Evolutionary conservation across 495 filamentous ascomycete genomes (phyloP).

Genomic region (Chaetomidium leptoderma): DNA sequence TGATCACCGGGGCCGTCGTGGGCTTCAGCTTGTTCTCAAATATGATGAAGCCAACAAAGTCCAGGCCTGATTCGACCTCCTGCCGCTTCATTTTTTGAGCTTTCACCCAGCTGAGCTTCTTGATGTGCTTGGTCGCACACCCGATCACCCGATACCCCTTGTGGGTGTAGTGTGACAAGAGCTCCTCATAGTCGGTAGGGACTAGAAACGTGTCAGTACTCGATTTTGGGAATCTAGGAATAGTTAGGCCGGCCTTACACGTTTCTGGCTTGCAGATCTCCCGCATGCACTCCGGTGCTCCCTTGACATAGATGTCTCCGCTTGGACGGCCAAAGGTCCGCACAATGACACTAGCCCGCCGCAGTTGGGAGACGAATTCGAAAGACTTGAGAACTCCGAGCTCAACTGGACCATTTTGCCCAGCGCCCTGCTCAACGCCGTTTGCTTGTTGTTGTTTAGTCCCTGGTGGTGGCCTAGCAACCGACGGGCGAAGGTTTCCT

Average conservation of each 20-base stretch:
- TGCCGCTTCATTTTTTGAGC: constrained; percentile 85
- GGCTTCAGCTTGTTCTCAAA: constrained; percentile 98
- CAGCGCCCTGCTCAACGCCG: constrained; percentile 25
- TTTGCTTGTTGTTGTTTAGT: constrained; percentile 55
- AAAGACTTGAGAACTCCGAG: constrained; percentile 84
- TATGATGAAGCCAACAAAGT: constrained; percentile 93
- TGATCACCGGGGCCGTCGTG: constrained; percentile 68
- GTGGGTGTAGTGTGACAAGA: constrained; percentile 85
- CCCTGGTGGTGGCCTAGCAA: constrained; percentile 73
- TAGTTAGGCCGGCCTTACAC: constrained; percentile 51
- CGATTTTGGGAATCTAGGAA: not conserved
- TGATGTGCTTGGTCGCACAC: constrained; percentile 83
- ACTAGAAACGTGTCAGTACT: constrained; percentile 48
- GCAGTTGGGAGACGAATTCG: constrained; percentile 95
- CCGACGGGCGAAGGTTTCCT: constrained; percentile 67
- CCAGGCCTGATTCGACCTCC: constrained; percentile 75
- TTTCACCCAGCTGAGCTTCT: constrained; percentile 85
- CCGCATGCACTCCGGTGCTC: constrained; percentile 92
- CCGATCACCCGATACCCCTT: constrained; percentile 96
- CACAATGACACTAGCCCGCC: constrained; percentile 89
- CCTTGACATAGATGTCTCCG: constrained; percentile 88
- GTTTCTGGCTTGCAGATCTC: constrained; percentile 81
- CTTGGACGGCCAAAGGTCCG: constrained; percentile 74
- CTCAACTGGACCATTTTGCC: constrained; percentile 52
- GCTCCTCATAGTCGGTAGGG: constrained; percentile 83